These are phyloP conservation scores for Talaromyces wortmannii DNA, from an alignment of 495 filamentous ascomycete genomes.

Conservation along the genomic window DNA sequence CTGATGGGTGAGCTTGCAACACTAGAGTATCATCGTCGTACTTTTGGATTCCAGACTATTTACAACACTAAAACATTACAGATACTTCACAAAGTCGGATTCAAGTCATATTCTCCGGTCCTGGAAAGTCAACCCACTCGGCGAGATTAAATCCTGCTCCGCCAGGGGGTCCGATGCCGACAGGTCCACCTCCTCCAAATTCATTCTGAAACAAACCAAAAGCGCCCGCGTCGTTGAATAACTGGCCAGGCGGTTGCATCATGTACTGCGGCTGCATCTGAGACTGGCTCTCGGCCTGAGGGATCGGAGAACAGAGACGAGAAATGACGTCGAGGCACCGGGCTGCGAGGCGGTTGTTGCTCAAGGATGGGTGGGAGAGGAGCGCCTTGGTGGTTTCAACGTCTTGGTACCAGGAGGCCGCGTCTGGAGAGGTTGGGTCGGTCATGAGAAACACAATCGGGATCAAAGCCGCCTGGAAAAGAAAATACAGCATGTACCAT, in stretches of 20 bases:
- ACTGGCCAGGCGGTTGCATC: constrained; percentile 35
- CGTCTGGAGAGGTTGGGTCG: constrained; percentile 34
- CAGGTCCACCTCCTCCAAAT: constrained; percentile 2
- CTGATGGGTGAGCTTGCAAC: too few relatives aligned
- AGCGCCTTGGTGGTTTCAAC: constrained; percentile 39
- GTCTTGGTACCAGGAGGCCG: constrained; percentile 37
- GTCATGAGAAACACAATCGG: constrained; percentile 44
- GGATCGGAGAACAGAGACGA: constrained; percentile 29
- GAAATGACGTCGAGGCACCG: constrained; percentile 39
- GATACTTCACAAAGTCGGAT: too few relatives aligned
- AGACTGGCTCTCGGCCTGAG: constrained; percentile 3
- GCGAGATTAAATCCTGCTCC: constrained; percentile 32
- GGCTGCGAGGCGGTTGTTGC: constrained; percentile 34
- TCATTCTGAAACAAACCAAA: constrained; percentile 31
- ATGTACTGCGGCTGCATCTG: constrained; percentile 15
- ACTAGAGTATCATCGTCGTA: too few relatives aligned
- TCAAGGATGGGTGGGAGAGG: constrained; percentile 32
- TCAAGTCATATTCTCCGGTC: constrained; percentile 17
- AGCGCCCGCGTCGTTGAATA: constrained; percentile 30
- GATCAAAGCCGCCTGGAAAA: constrained; percentile 47
- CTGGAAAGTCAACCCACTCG: constrained; percentile 36
- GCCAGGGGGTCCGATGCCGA: background rate
- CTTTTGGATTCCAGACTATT: too few relatives aligned
- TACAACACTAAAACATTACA: too few relatives aligned
- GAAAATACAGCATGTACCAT: constrained; percentile 51